Conservation (phyloP, 2,329 filamentous ascomycete genomes). For the Fusarium xylarioides region DNA sequence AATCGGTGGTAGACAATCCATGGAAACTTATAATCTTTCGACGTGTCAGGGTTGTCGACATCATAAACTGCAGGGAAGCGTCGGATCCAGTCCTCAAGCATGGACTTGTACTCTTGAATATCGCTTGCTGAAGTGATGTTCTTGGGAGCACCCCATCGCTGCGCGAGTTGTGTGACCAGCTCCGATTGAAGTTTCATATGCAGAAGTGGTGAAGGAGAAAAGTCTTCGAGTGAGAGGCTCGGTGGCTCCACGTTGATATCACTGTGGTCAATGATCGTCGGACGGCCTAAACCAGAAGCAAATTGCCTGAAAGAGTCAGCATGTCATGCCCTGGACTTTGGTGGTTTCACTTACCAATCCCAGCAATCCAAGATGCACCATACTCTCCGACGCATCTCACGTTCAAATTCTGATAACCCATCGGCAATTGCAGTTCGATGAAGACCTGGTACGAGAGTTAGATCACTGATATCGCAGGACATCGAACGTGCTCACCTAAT, state of each 20-base stretch:
- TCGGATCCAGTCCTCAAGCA: slow-evolving; percentile 53
- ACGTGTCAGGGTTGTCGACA: slow-evolving; percentile 51
- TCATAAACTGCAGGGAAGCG: slow-evolving; percentile 53
- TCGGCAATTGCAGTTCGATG: slow-evolving; percentile 42
- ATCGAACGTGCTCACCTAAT: slow-evolving; percentile 33
- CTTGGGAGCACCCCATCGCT: slow-evolving; percentile 42
- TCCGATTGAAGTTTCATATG: slow-evolving; percentile 51
- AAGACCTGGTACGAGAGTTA: slow-evolving; percentile 36
- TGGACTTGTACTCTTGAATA: slow-evolving; percentile 43
- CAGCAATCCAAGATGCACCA: slow-evolving; percentile 50
- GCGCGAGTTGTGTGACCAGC: slow-evolving; percentile 41
- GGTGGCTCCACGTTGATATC: slow-evolving; percentile 48
- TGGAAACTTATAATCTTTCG: slow-evolving; percentile 50
- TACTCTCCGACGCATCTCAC: slow-evolving; percentile 47
- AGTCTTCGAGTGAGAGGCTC: slow-evolving; percentile 45
- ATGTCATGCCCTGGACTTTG: neutral
- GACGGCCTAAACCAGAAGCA: slow-evolving; percentile 45
- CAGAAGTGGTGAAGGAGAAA: slow-evolving; percentile 46
- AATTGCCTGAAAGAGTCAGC: slow-evolving; percentile 45
- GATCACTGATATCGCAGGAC: no score
- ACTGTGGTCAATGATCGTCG: slow-evolving; percentile 47
- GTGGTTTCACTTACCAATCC: slow-evolving; percentile 46
- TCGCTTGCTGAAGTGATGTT: slow-evolving; percentile 43
- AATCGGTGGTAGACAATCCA: slow-evolving; percentile 57
- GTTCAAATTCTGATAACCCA: slow-evolving; percentile 45